Base-by-base conservation (phyloP, 495 filamentous ascomycete species). In the Lentithecium fluviatile region DNA sequence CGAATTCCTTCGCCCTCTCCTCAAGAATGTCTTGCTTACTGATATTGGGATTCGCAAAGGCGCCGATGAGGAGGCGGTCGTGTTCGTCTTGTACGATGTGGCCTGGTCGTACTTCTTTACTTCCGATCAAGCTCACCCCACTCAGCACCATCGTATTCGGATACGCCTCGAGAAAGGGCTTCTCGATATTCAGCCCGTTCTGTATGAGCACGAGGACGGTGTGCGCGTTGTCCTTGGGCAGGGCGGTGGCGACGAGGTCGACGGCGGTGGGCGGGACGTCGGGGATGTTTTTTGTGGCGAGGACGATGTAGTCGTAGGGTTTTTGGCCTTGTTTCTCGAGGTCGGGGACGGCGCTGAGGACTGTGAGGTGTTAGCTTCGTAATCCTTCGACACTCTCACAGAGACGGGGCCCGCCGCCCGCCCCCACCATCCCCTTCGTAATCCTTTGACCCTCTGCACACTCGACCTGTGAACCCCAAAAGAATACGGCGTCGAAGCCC, bases 151-250 rank as follows among this genome's bases (percentile, higher is more conserved):
- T 69, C 52, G 81, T 87, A 0, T 57, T 17, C 0, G 83, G 82
- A 62, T 82, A 86, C 0, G 69, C 67, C 1, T 60, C 51, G 32
- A 80, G 59, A 13, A 86, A 60, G 0, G 83, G 84, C 3, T 74
- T 74, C 63, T 87, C 84, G 62, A 87, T 85, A 62, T 83, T 82
- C 12, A 87, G 73, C 1, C 84, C 85, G 60, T 87, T 88, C 66
- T 87, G 85, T 29, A 83, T 73, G 1, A 88, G 75, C 0, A 83
- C 73, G 42, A 87, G 80, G 4, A 72, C 70, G 1, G 83, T 80
- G 32, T 78, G 67, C 1, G 74, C 57, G 45, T 64, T 64, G 8
- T 38, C 68, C 0, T 75, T 71, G 0, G 77, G 79, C 5, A 80
- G 69, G n/a, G 83, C 79, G 8, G 85, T 77, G 2, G 64, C 61